Evolutionary conservation across 1,139 yeast species (phyloP).

Genomic region (Spathaspora sp.): DNA sequence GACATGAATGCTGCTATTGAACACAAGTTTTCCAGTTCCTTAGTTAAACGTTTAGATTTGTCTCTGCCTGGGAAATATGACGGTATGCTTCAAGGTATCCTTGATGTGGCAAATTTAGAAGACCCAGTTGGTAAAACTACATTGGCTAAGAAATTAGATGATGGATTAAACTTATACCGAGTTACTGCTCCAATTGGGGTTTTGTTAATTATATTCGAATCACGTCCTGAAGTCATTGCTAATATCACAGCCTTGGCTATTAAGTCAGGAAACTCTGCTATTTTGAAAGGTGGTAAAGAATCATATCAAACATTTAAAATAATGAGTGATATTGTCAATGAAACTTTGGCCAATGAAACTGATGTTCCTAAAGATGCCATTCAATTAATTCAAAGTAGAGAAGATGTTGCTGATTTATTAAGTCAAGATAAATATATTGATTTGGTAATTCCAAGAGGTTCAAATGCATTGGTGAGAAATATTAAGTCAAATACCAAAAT

Average conservation of each 20-base stretch:
- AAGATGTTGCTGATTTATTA: conserved; percentile 82
- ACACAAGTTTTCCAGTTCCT: conserved; percentile 60
- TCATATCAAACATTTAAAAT: conserved; percentile 79
- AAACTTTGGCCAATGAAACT: conserved; percentile 55
- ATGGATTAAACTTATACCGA: conserved; percentile 76
- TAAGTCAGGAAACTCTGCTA: conserved; percentile 94
- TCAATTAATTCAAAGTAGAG: conserved; percentile 84
- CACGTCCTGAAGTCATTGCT: conserved; percentile 98
- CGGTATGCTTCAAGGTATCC: conserved; percentile 89
- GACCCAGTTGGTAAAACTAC: conserved; percentile 91
- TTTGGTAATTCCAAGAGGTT: conserved; percentile 95
- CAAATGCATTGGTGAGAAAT: conserved; percentile 82
- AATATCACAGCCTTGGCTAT: conserved; percentile 94
- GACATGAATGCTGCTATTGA: conserved; percentile 72
- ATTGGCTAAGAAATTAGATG: conserved; percentile 81
- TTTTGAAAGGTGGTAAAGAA: conserved; percentile 96
- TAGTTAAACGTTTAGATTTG: conserved; percentile 82
- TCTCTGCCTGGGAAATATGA: conserved; percentile 83
- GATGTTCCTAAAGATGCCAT: conserved; percentile 77
- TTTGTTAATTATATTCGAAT: conserved; percentile 86
- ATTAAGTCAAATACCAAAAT: conserved; percentile 88
- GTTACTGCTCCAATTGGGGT: conserved; percentile 96
- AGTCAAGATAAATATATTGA: conserved; percentile 88
- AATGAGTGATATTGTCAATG: conserved; percentile 71
- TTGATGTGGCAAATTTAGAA: conserved; percentile 82